These are phyloP conservation scores for Falciphora oryzae DNA, from an alignment of 2,329 filamentous ascomycete genomes.

Conservation along the genomic window DNA sequence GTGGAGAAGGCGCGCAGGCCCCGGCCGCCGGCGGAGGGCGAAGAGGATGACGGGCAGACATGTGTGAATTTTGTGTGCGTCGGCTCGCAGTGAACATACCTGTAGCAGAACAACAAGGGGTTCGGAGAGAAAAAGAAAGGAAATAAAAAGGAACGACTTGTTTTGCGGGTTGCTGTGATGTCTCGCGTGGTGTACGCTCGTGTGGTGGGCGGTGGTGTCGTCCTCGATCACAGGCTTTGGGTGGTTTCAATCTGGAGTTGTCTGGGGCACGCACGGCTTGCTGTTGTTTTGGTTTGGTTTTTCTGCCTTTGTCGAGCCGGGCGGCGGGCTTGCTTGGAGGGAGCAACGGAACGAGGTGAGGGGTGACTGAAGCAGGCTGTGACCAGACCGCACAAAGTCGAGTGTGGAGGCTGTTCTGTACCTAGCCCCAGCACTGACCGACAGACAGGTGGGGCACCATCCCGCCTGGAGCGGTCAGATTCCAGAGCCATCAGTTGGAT, in stretches of 20 bases:
- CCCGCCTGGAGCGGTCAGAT: background rate
- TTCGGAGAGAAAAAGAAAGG: background rate
- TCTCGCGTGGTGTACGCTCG: background rate
- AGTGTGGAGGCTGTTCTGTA: no score
- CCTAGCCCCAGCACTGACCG: background rate
- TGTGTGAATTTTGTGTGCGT: background rate
- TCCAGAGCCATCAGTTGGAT: background rate
- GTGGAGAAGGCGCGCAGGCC: background rate
- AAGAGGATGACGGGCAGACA: background rate
- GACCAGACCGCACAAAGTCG: no score
- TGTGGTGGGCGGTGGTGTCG: background rate
- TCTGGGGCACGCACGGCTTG: background rate
- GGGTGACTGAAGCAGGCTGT: background rate
- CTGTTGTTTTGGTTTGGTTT: conserved; percentile 1
- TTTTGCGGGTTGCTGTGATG: background rate
- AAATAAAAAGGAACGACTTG: background rate
- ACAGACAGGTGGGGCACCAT: background rate
- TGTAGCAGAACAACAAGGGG: conserved; percentile 1
- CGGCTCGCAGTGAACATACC: background rate
- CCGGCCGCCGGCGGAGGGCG: background rate
- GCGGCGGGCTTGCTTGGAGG: no score
- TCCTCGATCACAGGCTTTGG: background rate
- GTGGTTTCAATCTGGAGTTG: background rate
- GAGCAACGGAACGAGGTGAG: background rate
- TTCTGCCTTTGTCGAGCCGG: background rate